These are phyloP conservation scores for Plasmodium ovale DNA, from an alignment of 169 alveolate species.

Conservation along the genomic window DNA sequence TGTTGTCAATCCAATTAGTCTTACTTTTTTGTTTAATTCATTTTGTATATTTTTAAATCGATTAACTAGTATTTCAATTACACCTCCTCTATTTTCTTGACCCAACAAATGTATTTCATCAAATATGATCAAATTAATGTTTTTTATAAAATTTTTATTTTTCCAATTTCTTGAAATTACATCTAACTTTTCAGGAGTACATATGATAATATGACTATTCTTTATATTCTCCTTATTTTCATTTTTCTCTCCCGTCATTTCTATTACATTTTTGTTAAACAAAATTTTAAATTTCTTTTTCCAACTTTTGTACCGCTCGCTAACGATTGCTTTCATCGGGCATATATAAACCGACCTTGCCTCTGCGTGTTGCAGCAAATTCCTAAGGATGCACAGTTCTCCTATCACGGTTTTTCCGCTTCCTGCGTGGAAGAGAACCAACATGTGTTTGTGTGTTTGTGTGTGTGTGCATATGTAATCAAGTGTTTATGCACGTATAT, in stretches of 20 bases:
- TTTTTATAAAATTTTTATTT: conserved; percentile 93
- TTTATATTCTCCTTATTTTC: conserved; percentile 91
- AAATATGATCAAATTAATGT: conserved; percentile 95
- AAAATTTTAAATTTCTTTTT: conserved; percentile 85
- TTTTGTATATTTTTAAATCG: conserved; percentile 96
- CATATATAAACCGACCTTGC: conserved; percentile 97
- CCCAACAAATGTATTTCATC: conserved; percentile 99
- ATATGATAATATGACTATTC: conserved; percentile 93
- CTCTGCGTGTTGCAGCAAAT: conserved; percentile 87
- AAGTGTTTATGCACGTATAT: conserved; percentile 3
- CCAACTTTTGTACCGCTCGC: conserved; percentile 93
- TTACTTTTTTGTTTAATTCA: conserved; percentile 88
- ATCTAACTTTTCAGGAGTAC: conserved; percentile 99
- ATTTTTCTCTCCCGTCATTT: conserved; percentile 97
- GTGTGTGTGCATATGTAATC: neutral
- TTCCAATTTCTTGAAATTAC: conserved; percentile 99
- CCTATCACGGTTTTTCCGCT: conserved; percentile 98
- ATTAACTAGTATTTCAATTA: conserved; percentile 97
- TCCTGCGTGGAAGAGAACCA: conserved; percentile 55
- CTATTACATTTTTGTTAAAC: conserved; percentile 93
- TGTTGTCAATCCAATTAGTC: conserved; percentile 97
- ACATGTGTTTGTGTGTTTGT: neutral
- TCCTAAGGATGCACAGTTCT: conserved; percentile 96
- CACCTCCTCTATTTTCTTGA: conserved; percentile 97
- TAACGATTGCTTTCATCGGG: conserved; percentile 98